phyloP scores from a whole-genome alignment of 2,329 filamentous ascomycete genomes.

The Paecilomyces niveus region DNA sequence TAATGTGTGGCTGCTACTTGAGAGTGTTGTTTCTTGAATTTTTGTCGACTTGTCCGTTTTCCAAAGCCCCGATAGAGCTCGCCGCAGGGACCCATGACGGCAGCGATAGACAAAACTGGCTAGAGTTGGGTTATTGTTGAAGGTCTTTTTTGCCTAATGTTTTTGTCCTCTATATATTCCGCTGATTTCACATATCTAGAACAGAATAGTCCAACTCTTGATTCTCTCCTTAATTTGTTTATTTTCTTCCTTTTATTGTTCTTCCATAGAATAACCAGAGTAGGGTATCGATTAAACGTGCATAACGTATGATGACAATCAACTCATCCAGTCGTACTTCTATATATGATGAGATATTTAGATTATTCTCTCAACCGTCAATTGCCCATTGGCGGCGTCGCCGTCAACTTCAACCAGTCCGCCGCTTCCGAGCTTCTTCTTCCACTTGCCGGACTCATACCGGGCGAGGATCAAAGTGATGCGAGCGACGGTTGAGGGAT shows the following conservation, averaged over 20 bases:
- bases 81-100: neutral
- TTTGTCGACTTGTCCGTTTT: conserved; percentile 1
- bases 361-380: conserved; percentile 29
- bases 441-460: conserved; percentile 43
- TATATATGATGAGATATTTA: conserved; percentile 8
- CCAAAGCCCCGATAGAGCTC: neutral
- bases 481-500: conserved; percentile 26
- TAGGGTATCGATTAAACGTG: neutral
- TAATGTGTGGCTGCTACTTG: neutral
- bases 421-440: conserved; percentile 38
- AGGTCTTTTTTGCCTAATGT: neutral
- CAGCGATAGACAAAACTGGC: neutral
- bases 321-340: neutral
- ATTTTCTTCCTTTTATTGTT: neutral
- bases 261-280: neutral
- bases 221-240: neutral
- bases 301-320: neutral
- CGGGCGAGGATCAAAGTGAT: conserved; percentile 43
- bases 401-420: conserved; percentile 23
- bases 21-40: neutral
- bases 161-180: neutral
- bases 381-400: conserved; percentile 12
- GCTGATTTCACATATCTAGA: neutral
- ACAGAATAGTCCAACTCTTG: neutral
- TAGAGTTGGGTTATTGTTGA: neutral